Evolutionary conservation across 371 early-diverging fungal species (phyloP).

Genomic region (Rhizopus delemar): DNA sequence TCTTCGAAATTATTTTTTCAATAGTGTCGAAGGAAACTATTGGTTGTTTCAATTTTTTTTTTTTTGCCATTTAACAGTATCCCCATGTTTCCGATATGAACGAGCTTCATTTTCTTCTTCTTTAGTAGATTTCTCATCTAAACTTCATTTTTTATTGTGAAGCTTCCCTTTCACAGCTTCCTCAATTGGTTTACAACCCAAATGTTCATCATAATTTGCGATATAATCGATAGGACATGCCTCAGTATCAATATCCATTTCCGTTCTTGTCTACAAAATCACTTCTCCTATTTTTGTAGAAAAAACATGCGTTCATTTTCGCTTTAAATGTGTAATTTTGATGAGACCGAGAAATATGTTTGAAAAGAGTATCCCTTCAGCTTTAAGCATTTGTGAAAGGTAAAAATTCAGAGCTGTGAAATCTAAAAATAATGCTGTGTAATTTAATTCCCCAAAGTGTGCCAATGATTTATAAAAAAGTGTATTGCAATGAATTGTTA

Average conservation of each 20-base stretch:
- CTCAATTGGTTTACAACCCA: slow-evolving; percentile 17
- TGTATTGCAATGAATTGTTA: no score
- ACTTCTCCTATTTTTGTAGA: slow-evolving; percentile 14
- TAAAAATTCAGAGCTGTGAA: not conserved
- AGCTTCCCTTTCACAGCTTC: slow-evolving; percentile 13
- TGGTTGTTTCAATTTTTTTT: no score
- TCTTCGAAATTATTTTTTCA: no score
- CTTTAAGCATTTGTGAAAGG: slow-evolving; percentile 1
- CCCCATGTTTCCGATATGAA: slow-evolving; percentile 18
- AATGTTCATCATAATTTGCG: slow-evolving; percentile 17
- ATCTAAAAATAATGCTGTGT: no score
- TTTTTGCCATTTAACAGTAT: not conserved
- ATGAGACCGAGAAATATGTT: slow-evolving; percentile 14
- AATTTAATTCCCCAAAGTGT: no score
- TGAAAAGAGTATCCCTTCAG: slow-evolving; percentile 10
- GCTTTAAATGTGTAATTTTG: slow-evolving; percentile 6
- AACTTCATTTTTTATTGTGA: slow-evolving; percentile 17
- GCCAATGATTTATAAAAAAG: no score
- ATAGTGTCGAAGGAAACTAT: no score
- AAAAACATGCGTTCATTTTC: slow-evolving; percentile 15
- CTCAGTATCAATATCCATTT: slow-evolving; percentile 22
- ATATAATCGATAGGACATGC: slow-evolving; percentile 12
- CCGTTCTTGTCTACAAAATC: slow-evolving; percentile 18
- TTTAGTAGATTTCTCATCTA: slow-evolving; percentile 15
- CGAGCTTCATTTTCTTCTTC: slow-evolving; percentile 10